phyloP scores from a whole-genome alignment of 2,329 filamentous ascomycete genomes.

The Penicillium hesseltinei region DNA sequence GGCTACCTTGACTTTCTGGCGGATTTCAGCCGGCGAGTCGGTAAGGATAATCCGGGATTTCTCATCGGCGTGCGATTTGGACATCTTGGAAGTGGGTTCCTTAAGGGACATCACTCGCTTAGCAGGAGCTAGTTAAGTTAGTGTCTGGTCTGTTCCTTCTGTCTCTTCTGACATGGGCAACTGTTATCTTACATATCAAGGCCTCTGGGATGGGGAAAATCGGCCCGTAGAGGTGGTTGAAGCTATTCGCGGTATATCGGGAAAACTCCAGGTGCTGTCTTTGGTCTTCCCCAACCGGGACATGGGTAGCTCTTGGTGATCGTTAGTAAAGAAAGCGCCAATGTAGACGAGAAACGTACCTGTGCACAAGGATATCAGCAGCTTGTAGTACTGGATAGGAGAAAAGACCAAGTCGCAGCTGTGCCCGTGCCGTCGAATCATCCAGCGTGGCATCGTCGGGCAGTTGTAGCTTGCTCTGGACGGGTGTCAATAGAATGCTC shows the following conservation, averaged over 20 bases:
- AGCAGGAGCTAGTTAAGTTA: conserved; percentile 59
- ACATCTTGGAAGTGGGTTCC: conserved; percentile 82
- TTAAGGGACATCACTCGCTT: conserved; percentile 88
- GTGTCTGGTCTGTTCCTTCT: not conserved
- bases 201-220: conserved; percentile 68
- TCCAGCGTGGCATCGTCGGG: conserved; percentile 60
- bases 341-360: conserved; percentile 44
- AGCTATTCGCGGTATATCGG: conserved; percentile 78
- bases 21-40: conserved; percentile 64
- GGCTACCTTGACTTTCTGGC: conserved; percentile 67
- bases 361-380: conserved; percentile 86
- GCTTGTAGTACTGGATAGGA: conserved; percentile 96
- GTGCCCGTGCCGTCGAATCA: conserved; percentile 54
- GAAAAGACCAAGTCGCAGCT: conserved; percentile 83
- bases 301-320: conserved; percentile 73
- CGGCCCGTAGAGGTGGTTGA: conserved; percentile 71
- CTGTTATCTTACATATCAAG: conserved; percentile 61
- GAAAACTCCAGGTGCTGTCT: conserved; percentile 91
- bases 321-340: conserved; percentile 15
- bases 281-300: conserved; percentile 96
- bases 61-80: conserved; percentile 73
- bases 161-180: not conserved
- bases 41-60: conserved; percentile 81
- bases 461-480: conserved; percentile 70
- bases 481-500: conserved; percentile 8